These are phyloP conservation scores for Volvox reticuliferus DNA, from an alignment of 139 green algal species.

Conservation along the genomic window DNA sequence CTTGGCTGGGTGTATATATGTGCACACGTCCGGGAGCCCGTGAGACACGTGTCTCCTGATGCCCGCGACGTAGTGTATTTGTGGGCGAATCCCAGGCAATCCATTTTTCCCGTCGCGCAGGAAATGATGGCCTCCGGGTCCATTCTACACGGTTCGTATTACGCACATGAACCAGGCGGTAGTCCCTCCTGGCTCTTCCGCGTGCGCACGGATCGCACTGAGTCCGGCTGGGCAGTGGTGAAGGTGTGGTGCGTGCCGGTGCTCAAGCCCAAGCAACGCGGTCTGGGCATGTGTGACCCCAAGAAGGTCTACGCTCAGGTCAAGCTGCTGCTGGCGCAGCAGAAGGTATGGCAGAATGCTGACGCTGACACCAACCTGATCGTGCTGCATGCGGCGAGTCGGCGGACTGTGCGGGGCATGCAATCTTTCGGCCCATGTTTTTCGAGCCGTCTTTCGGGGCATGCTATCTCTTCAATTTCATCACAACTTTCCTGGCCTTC, in stretches of 20 bases:
- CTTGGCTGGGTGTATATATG: too few species aligned
- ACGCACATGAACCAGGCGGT: conserved; percentile 62
- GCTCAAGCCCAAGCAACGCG: conserved; percentile 63
- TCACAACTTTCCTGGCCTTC: too few species aligned
- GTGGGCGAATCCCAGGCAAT: too few species aligned
- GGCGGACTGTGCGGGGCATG: too few species aligned
- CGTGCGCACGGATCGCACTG: conserved; percentile 56
- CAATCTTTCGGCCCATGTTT: too few species aligned
- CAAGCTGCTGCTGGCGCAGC: conserved; percentile 62
- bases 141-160: conserved; percentile 56
- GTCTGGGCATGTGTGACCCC: conserved; percentile 58
- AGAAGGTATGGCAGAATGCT: conserved; percentile 41
- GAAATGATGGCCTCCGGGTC: conserved; percentile 61
- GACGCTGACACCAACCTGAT: too few species aligned
- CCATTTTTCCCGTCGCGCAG: conserved; percentile 10
- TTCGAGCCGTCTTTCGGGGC: too few species aligned
- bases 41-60: too few species aligned
- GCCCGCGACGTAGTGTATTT: too few species aligned
- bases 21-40: too few species aligned
- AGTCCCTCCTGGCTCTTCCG: conserved; percentile 65
- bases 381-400: too few species aligned
- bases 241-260: conserved; percentile 64
- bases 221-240: conserved; percentile 56
- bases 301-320: conserved; percentile 58
- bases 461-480: too few species aligned